A percentile compares a stretch with the other conserved stretches of the same genome.
These are phyloP conservation scores for Boletus holoroseus DNA, from an alignment of 1,284 basidiomycete species.

Conservation along the genomic window DNA sequence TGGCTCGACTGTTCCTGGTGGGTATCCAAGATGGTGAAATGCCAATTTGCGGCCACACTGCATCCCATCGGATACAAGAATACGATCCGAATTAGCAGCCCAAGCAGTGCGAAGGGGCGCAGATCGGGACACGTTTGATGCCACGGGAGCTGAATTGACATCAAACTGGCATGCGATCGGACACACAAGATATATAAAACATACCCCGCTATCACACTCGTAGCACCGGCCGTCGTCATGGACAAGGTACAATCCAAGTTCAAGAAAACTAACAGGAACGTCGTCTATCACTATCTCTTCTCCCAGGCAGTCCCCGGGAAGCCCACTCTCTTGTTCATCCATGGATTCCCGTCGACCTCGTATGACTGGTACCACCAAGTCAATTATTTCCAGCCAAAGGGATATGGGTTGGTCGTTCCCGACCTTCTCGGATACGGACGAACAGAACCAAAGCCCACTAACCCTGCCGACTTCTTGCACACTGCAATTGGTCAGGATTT, in stretches of 20 bases:
- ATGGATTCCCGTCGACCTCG: slow-evolving; percentile 43
- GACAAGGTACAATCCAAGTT: slow-evolving; percentile 25
- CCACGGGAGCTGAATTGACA: slow-evolving; percentile 7
- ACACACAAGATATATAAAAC: slow-evolving; percentile 12
- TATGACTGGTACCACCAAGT: slow-evolving; percentile 45
- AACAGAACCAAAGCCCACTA: slow-evolving; percentile 41
- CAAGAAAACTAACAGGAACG: slow-evolving; percentile 25
- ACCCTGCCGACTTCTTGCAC: slow-evolving; percentile 36
- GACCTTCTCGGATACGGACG: slow-evolving; percentile 48
- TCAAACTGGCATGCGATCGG: slow-evolving; percentile 20
- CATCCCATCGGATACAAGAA: slow-evolving; percentile 6
- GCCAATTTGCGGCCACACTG: too few relatives aligned
- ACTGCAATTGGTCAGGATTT: slow-evolving; percentile 38
- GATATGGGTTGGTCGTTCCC: slow-evolving; percentile 46
- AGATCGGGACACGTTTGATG: slow-evolving; percentile 23
- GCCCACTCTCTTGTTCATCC: slow-evolving; percentile 42
- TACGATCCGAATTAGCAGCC: slow-evolving; percentile 1
- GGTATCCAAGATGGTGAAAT: slow-evolving; percentile 4
- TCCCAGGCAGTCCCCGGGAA: slow-evolving; percentile 24
- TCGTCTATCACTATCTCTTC: slow-evolving; percentile 33
- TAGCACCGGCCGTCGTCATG: slow-evolving; percentile 17
- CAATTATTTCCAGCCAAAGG: slow-evolving; percentile 38
- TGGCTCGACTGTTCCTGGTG: not conserved
- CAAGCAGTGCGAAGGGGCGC: slow-evolving; percentile 16
- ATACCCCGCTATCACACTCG: not conserved